Conservation (phyloP, 805 yeast species). For the Ogataea thermomethanolica region DNA sequence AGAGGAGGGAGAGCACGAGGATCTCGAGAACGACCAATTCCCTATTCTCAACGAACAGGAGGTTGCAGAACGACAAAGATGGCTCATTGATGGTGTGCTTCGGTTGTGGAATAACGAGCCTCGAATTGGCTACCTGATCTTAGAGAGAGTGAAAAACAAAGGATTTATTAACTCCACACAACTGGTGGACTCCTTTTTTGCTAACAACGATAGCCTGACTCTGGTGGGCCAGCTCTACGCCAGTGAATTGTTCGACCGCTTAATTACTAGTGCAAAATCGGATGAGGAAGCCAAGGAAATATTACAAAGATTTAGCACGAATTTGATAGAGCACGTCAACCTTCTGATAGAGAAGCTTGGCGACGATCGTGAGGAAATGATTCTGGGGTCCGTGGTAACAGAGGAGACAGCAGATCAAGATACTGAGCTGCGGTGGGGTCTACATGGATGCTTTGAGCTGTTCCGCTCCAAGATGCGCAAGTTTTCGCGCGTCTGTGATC, state of each 20-base stretch:
- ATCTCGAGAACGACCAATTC: constrained; percentile 21
- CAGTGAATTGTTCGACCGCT: constrained; percentile 36
- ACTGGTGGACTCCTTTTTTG: constrained; percentile 43
- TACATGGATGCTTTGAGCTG: constrained; percentile 23
- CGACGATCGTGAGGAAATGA: constrained; percentile 9
- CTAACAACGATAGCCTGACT: constrained; percentile 29
- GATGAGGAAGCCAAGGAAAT: constrained; percentile 20
- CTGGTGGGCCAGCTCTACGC: constrained; percentile 44
- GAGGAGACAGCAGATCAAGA: constrained; percentile 22
- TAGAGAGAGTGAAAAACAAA: constrained; percentile 47
- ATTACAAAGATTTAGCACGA: constrained; percentile 13
- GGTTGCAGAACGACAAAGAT: constrained; percentile 32
- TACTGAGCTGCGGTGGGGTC: constrained; percentile 41
- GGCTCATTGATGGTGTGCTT: constrained; percentile 54
- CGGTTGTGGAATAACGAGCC: constrained; percentile 65
- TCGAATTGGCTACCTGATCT: constrained; percentile 58
- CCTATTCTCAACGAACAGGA: constrained; percentile 26
- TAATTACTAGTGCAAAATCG: constrained; percentile 19
- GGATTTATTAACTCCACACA: constrained; percentile 41
- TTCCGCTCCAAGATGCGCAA: constrained; percentile 14
- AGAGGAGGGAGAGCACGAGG: constrained; percentile 13
- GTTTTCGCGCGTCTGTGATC: constrained; percentile 1
- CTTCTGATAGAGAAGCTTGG: constrained; percentile 17
- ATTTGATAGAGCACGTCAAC: constrained; percentile 16
- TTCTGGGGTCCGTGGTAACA: constrained; percentile 7